Evolutionary conservation across 257 asterid genomes (phyloP).

Genomic region (Solanum chilense): DNA sequence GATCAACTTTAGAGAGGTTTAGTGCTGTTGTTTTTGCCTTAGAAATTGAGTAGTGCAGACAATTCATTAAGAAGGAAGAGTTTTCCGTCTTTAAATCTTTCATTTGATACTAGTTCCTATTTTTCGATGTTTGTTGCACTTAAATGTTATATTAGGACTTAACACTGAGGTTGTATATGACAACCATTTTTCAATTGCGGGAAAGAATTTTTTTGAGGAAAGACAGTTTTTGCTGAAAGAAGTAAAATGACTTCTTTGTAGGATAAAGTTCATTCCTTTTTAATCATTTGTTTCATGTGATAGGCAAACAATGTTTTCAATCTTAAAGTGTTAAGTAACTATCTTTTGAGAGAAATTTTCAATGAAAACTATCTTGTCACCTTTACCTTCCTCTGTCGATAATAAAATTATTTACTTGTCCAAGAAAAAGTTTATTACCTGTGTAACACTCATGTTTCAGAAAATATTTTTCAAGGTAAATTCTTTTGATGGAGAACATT

Average conservation of each 20-base stretch:
- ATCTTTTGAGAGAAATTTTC: not conserved
- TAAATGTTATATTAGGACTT: not conserved
- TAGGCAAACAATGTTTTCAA: not conserved
- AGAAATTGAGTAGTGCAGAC: not conserved
- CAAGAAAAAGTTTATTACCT: not conserved
- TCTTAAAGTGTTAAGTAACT: not conserved
- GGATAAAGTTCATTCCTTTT: not conserved
- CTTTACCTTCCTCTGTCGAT: not conserved
- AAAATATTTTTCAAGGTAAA: not conserved
- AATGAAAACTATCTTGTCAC: not conserved
- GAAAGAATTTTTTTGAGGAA: not conserved
- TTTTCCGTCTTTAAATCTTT: not conserved
- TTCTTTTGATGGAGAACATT: not conserved
- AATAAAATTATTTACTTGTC: not conserved
- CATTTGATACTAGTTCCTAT: not conserved
- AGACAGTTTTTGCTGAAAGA: not conserved
- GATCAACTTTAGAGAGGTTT: not conserved
- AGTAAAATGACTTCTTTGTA: not conserved
- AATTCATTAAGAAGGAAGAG: not conserved
- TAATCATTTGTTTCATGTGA: not conserved
- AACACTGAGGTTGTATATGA: not conserved
- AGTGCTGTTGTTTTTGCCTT: not conserved
- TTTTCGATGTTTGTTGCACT: not conserved
- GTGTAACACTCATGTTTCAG: not conserved
- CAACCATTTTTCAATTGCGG: not conserved